Evolutionary conservation across 805 yeast genomes (phyloP).

Genomic region (Starmerella stellata): DNA sequence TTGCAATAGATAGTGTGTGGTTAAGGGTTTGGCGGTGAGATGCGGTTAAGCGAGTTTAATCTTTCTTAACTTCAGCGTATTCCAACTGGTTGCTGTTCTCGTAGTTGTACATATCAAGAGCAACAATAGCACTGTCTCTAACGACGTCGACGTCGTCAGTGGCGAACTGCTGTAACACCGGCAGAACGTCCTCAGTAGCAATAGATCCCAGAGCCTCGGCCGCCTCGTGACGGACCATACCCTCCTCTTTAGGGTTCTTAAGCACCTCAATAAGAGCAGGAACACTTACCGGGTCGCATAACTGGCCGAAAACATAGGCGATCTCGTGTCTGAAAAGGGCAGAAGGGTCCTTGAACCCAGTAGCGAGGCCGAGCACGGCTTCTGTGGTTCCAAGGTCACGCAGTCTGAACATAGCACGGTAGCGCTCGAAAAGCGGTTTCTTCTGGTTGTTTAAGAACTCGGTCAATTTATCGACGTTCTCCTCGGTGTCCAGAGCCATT

Average conservation of each 20-base stretch:
- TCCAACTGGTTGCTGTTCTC: conserved; percentile 73
- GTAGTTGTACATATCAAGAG: conserved; percentile 93
- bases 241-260: conserved; percentile 63
- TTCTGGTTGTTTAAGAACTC: conserved; percentile 54
- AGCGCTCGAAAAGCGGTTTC: conserved; percentile 74
- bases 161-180: conserved; percentile 62
- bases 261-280: conserved; percentile 73
- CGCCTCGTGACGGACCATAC: conserved; percentile 99
- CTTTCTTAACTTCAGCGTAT: conserved; percentile 32
- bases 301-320: conserved; percentile 95
- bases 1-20: too few relatives aligned
- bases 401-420: conserved; percentile 94
- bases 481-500: conserved; percentile 40
- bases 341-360: conserved; percentile 76
- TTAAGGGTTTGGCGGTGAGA: too few relatives aligned
- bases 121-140: conserved; percentile 91
- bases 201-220: conserved; percentile 97
- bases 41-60: neutral
- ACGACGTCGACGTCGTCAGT: conserved; percentile 77
- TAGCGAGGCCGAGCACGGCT: conserved; percentile 78
- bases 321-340: conserved; percentile 95
- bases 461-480: conserved; percentile 49
- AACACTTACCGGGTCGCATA: conserved; percentile 81
- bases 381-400: conserved; percentile 88
- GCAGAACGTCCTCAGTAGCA: conserved; percentile 88